A percentile compares a stretch with the other conserved stretches of the same genome.
phyloP scores from a whole-genome alignment of 2,329 filamentous ascomycete genomes.

The Arthrinium puccinioides region DNA sequence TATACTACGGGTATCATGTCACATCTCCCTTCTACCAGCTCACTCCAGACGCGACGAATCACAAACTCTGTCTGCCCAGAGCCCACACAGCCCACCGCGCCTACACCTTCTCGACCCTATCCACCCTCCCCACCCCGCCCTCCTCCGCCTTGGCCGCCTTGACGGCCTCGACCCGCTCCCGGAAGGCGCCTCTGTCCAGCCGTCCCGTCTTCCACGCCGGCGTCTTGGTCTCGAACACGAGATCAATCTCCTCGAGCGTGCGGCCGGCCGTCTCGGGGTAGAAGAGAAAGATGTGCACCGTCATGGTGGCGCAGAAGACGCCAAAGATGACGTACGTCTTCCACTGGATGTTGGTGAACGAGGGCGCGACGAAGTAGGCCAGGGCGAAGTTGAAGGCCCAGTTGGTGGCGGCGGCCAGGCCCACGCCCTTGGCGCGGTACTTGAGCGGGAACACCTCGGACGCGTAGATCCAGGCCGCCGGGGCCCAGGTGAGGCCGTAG shows the following conservation, averaged over 20 bases:
- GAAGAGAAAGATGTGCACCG: constrained; percentile 9
- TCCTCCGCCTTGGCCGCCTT: background rate
- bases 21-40: too few species aligned
- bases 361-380: constrained; percentile 9
- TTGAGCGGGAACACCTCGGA: constrained; percentile 19
- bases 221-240: constrained; percentile 37
- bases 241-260: constrained; percentile 43
- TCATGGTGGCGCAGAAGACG: constrained; percentile 23
- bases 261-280: constrained; percentile 35
- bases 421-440: constrained; percentile 14
- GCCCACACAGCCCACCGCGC: too few species aligned
- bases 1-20: too few species aligned
- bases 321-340: constrained; percentile 34
- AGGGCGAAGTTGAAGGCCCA: constrained; percentile 18
- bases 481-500: constrained; percentile 20
- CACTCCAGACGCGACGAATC: too few species aligned
- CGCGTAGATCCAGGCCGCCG: constrained; percentile 10
- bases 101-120: too few species aligned
- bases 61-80: too few species aligned
- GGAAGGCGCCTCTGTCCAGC: constrained; percentile 7
- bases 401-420: constrained; percentile 14
- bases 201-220: constrained; percentile 5
- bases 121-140: too few species aligned
- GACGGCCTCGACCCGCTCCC: constrained; percentile 12
- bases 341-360: constrained; percentile 11